These are phyloP conservation scores for Colletotrichum orbiculare DNA, from an alignment of 2,329 filamentous ascomycete genomes.

Conservation along the genomic window DNA sequence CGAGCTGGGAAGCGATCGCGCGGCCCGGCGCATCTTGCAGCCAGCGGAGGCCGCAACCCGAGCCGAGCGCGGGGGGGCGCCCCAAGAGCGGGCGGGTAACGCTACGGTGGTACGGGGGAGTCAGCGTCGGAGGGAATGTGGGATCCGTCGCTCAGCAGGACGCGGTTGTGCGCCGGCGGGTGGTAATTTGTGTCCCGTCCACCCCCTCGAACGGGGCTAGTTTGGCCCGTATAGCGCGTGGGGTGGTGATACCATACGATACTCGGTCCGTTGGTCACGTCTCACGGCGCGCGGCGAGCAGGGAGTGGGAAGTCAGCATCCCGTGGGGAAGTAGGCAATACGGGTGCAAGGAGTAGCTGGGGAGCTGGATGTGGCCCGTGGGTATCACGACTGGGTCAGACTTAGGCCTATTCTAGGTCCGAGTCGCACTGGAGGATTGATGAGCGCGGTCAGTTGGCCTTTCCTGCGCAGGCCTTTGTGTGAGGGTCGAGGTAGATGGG, in stretches of 20 bases:
- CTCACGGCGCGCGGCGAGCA: constrained; percentile 1
- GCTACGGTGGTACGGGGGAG: constrained; percentile 13
- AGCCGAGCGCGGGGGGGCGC: constrained; percentile 12
- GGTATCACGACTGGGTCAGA: constrained; percentile 23
- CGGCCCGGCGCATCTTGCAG: constrained; percentile 30
- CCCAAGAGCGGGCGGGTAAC: constrained; percentile 5
- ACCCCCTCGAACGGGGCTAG: background rate
- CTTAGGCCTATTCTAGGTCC: constrained; percentile 22
- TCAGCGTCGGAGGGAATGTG: constrained; percentile 13
- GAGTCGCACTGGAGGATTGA: constrained; percentile 6
- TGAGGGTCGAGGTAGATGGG: background rate
- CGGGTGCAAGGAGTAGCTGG: background rate
- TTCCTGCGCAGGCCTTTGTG: constrained; percentile 12
- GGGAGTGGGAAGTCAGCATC: background rate
- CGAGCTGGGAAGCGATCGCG: constrained; percentile 24
- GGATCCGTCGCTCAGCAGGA: constrained; percentile 16
- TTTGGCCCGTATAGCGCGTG: background rate
- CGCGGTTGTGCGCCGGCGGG: constrained; percentile 10
- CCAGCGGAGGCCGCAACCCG: constrained; percentile 21
- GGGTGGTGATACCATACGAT: constrained; percentile 4
- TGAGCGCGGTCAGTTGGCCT: constrained; percentile 24
- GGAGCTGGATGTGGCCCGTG: constrained; percentile 9
- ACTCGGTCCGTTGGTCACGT: background rate
- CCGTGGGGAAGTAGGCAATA: constrained; percentile 25
- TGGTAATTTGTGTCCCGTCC: constrained; percentile 6